phyloP scores from a whole-genome alignment of 139 green algal species.

The Coelastrella sp. region DNA sequence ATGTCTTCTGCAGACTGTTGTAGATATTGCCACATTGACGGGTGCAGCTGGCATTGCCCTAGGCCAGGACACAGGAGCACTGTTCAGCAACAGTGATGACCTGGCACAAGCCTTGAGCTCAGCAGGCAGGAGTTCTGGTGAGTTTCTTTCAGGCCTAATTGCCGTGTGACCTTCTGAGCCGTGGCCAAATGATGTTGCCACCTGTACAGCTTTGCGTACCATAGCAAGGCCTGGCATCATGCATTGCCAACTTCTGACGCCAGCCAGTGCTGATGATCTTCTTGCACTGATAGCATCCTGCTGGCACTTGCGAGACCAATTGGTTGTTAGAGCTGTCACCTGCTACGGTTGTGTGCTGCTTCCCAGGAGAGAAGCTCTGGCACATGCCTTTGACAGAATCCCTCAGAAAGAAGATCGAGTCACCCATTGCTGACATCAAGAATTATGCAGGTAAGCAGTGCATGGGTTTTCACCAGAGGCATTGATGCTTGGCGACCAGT shows the following conservation, averaged over 20 bases:
- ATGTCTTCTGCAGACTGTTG: slow-evolving; percentile 59
- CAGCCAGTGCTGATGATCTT: not conserved
- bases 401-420: slow-evolving; percentile 82
- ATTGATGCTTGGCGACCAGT: not conserved
- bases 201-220: not conserved
- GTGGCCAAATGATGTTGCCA: not conserved
- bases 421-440: slow-evolving; percentile 86
- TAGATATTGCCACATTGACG: slow-evolving; percentile 98
- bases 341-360: slow-evolving; percentile 17
- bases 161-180: not conserved
- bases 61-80: slow-evolving; percentile 79
- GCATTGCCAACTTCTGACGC: too few species aligned
- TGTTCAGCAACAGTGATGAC: slow-evolving; percentile 83
- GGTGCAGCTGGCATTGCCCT: slow-evolving; percentile 96
- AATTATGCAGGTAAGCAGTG: slow-evolving; percentile 71
- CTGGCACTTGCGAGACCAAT: not conserved
- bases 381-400: slow-evolving; percentile 91
- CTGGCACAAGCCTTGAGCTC: slow-evolving; percentile 17
- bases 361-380: slow-evolving; percentile 83
- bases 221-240: not conserved
- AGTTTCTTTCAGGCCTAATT: not conserved
- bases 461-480: not conserved
- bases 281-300: not conserved
- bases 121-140: slow-evolving; percentile 2
- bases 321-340: not conserved